A percentile compares a stretch with the other conserved stretches of the same genome.
These are phyloP conservation scores for Avena insularis DNA, from an alignment of 176 grass and related monocot species.

Conservation along the genomic window DNA sequence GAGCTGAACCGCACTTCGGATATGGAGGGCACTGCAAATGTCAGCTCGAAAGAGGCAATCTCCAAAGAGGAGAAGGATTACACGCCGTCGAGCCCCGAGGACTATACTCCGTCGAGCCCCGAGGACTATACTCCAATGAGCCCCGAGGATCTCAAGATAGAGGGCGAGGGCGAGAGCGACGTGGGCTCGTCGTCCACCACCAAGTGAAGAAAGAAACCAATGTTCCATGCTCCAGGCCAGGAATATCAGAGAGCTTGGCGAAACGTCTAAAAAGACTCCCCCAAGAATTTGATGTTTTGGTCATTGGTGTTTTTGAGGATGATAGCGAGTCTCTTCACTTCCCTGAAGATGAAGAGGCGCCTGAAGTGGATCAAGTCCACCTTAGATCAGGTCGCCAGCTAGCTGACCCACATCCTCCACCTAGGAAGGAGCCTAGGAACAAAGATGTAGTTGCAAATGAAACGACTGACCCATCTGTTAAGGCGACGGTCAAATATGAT, in stretches of 20 bases:
- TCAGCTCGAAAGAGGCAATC: neutral
- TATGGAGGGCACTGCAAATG: neutral
- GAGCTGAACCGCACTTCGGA: neutral
- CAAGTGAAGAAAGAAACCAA: too few relatives aligned
- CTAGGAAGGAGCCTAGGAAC: neutral
- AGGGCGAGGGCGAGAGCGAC: too few relatives aligned
- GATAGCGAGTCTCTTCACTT: neutral
- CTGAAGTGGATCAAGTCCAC: neutral
- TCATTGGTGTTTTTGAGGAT: neutral
- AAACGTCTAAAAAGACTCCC: too few relatives aligned
- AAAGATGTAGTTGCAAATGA: neutral
- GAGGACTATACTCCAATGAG: too few relatives aligned
- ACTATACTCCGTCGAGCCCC: too few relatives aligned
- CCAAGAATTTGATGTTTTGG: neutral
- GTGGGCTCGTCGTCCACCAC: too few relatives aligned
- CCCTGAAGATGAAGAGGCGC: neutral
- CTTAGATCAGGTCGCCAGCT: constrained; percentile 10
- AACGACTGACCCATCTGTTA: neutral
- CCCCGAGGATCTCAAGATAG: neutral
- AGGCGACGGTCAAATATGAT: neutral
- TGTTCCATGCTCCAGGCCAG: too few relatives aligned
- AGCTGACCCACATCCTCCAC: neutral
- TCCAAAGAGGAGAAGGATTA: neutral
- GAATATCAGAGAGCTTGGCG: too few relatives aligned
- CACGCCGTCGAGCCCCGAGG: neutral